phyloP scores from a whole-genome alignment of 495 filamentous ascomycete species.

The Hypoxylon lienhwacheense region DNA sequence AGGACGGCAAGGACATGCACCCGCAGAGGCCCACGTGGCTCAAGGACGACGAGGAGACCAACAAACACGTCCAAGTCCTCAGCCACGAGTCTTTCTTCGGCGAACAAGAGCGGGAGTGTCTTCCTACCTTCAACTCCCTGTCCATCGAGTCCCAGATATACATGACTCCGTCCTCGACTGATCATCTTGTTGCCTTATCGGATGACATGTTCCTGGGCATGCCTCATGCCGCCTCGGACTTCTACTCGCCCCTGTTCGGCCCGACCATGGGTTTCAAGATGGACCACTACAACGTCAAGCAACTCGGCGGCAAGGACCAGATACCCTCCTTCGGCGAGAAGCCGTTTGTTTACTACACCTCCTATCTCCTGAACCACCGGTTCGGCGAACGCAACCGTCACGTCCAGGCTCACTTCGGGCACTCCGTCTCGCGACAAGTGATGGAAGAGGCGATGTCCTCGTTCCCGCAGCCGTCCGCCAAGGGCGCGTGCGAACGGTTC shows the following conservation, averaged over 20 bases:
- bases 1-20: conserved; percentile 31
- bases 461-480: conserved; percentile 44
- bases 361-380: conserved; percentile 48
- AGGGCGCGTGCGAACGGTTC: conserved; percentile 46
- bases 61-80: conserved; percentile 42
- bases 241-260: conserved; percentile 50
- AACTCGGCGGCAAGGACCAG: conserved; percentile 27
- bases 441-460: conserved; percentile 46
- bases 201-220: conserved; percentile 51
- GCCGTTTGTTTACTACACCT: conserved; percentile 50
- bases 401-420: conserved; percentile 48
- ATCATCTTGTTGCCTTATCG: conserved; percentile 46
- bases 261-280: conserved; percentile 47
- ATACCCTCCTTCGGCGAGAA: conserved; percentile 51
- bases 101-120: conserved; percentile 41
- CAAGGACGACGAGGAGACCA: conserved; percentile 35
- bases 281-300: conserved; percentile 46
- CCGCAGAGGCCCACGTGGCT: conserved; percentile 45
- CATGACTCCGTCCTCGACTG: conserved; percentile 37
- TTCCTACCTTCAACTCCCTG: conserved; percentile 50
- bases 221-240: conserved; percentile 45
- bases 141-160: conserved; percentile 50
- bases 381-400: conserved; percentile 49
- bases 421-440: conserved; percentile 45
- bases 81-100: conserved; percentile 50